Conservation (phyloP, 2,329 filamentous ascomycete species). For the Lecanicillium sp. region DNA sequence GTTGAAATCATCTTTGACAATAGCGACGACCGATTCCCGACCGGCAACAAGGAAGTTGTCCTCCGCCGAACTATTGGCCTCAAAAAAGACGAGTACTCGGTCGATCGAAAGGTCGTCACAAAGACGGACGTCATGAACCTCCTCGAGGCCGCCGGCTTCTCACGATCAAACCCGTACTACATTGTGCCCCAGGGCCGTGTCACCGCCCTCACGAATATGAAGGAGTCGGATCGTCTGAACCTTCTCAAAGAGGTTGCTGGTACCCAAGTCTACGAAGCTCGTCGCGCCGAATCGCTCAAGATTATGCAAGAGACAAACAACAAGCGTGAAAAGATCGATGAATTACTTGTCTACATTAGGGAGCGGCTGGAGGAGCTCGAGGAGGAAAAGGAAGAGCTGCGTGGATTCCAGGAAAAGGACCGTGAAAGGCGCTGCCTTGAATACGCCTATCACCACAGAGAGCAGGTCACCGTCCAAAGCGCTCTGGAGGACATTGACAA, state of each 20-base stretch:
- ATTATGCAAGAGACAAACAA: constrained; percentile 96
- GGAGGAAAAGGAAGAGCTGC: constrained; percentile 93
- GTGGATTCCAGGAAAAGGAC: constrained; percentile 91
- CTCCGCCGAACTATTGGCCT: constrained; percentile 89
- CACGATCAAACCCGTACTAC: constrained; percentile 95
- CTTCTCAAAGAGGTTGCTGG: constrained; percentile 96
- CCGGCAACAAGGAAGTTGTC: constrained; percentile 81
- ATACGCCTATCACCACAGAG: constrained; percentile 87
- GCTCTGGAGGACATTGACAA: constrained; percentile 78
- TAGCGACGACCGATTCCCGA: constrained; percentile 88
- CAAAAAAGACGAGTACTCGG: constrained; percentile 97
- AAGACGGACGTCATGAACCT: constrained; percentile 93
- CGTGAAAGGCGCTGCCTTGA: constrained; percentile 84
- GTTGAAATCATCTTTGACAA: constrained; percentile 99
- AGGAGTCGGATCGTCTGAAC: constrained; percentile 82
- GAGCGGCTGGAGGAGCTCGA: constrained; percentile 83
- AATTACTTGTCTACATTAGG: constrained; percentile 83
- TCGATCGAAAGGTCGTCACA: constrained; percentile 93
- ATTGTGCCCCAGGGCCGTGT: constrained; percentile 97
- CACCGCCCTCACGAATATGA: constrained; percentile 96
- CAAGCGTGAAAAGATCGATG: constrained; percentile 90
- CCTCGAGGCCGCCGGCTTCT: constrained; percentile 92
- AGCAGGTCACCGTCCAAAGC: constrained; percentile 70
- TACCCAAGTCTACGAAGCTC: constrained; percentile 92
- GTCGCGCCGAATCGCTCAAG: constrained; percentile 83